Base-by-base conservation (phyloP, 108 stramenopile genomes). In the Nitzschia palea region DNA sequence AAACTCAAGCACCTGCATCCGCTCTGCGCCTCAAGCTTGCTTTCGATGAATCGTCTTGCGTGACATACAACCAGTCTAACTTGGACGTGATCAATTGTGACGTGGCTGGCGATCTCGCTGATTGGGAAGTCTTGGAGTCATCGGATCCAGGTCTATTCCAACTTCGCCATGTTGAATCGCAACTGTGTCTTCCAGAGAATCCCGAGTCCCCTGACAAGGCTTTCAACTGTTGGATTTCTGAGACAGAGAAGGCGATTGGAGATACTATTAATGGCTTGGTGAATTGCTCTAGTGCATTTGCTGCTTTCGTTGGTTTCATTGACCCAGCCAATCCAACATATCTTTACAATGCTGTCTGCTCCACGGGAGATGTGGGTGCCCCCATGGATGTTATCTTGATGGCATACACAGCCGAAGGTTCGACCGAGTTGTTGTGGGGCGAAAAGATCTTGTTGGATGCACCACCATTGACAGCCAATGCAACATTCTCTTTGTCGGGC, bases 221-320 rank as follows among this genome's bases (percentile, higher is more conserved):
- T 32, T 71, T 71, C 33, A 40, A 61, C 36, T 71, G 70, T 30
- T 54, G 28, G 31, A 22, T 22, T 0, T 44, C 40, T 34, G 60
- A 59, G 30, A n/a, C 3, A 20, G 20, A 40, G 4, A 34, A 60
- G 50, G 70, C 61, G 8, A 71, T 71, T 55, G 70, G 40, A 31
- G 70, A 62, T 54, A 47, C 57, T n/a, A 61, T 71, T 52, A 62
- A 48, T 40, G 70, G 70, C 1, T 36, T 71, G 28, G 61, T 62
- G 0, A 37, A 71, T 23, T 71, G 70, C 25, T 3, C 25, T 15
- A 71, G 52, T 36, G 2, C 0, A 14, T 37, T 48, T 42, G 61
- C 57, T 3, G 70, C 70, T 17, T 10, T 44, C 15, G 25, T 71
- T 18, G 70, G 28, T 52, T 51, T 61, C 44, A 28, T 34, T 31